Conservation (phyloP, 306 rosid genomes). For the Morella rubra region DNA sequence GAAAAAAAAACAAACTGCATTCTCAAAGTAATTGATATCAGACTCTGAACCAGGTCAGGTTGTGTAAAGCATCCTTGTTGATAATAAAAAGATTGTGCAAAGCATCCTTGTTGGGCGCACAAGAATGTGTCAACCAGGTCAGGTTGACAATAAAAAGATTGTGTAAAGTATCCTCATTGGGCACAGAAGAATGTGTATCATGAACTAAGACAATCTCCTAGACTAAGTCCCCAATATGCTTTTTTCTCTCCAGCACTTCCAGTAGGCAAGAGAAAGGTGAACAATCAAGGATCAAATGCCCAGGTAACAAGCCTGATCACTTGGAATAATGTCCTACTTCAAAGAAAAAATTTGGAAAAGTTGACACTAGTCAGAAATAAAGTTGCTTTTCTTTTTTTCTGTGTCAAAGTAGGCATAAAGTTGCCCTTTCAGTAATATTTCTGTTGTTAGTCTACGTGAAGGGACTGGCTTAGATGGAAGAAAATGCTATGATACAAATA, state of each 20-base stretch:
- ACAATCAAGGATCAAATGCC: not conserved
- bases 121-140: not conserved
- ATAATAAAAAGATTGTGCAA: not conserved
- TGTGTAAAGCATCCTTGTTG: not conserved
- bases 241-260: not conserved
- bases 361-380: no score
- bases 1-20: not conserved
- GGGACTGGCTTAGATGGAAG: no score
- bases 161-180: not conserved
- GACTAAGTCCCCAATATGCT: not conserved
- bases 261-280: not conserved
- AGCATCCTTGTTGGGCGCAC: not conserved
- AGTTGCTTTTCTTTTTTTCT: no score
- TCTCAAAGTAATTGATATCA: not conserved
- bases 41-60: not conserved
- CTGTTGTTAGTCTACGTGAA: no score
- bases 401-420: no score
- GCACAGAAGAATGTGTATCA: not conserved
- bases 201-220: not conserved
- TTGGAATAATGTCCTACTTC: no score
- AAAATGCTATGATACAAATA: no score
- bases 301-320: not conserved
- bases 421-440: no score
- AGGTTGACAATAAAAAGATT: not conserved
- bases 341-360: no score